phyloP scores from a whole-genome alignment of 2,329 filamentous ascomycete genomes.

The Colletotrichum spaethianum region DNA sequence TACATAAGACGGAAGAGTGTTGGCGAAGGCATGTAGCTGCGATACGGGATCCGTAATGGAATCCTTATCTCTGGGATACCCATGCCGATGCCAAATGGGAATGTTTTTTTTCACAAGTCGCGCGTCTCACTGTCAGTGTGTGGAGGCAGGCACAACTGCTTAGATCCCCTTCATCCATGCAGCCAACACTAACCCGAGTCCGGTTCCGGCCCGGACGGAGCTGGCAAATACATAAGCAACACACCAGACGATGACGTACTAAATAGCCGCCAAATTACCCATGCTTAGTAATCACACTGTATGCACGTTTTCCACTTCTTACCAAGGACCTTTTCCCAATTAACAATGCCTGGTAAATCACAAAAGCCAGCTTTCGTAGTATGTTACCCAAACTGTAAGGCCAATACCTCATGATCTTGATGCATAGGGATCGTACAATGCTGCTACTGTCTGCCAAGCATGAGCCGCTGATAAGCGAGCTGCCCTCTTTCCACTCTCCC shows the following conservation, averaged over 20 bases:
- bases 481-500: neutral
- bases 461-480: neutral
- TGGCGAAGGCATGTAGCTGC: neutral
- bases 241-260: constrained; percentile 6
- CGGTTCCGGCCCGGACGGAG: constrained; percentile 6
- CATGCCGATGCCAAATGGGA: neutral
- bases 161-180: constrained; percentile 2
- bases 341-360: neutral
- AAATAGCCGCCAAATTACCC: neutral
- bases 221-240: neutral
- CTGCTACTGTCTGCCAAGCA: neutral
- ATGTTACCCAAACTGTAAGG: neutral
- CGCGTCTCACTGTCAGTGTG: neutral
- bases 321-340: neutral
- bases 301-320: neutral
- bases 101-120: neutral
- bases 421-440: neutral
- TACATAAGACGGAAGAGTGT: constrained; percentile 9
- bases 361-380: neutral
- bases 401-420: neutral
- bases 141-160: neutral
- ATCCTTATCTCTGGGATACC: constrained; percentile 7
- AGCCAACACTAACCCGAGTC: neutral
- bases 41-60: constrained; percentile 11
- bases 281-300: constrained; percentile 3